phyloP scores from a whole-genome alignment of 495 filamentous ascomycete genomes.

The Oidiodendron maius region DNA sequence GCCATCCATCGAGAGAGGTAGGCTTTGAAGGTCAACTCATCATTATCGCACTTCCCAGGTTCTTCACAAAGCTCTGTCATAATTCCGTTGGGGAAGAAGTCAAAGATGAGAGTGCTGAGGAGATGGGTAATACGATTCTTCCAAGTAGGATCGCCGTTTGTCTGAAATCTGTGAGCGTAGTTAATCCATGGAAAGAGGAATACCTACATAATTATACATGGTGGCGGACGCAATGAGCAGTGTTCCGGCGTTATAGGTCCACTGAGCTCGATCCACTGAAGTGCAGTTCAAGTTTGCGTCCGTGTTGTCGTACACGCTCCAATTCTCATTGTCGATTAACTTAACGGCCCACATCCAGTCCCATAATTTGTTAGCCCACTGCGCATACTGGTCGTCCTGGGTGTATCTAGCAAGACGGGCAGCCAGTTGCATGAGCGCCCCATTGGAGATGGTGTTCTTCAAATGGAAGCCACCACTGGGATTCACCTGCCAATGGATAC shows the following conservation, averaged over 20 bases:
- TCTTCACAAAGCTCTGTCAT: conserved; percentile 68
- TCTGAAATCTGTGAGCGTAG: conserved; percentile 21
- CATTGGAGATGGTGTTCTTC: conserved; percentile 71
- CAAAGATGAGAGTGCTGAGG: conserved; percentile 39
- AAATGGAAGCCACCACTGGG: conserved; percentile 66
- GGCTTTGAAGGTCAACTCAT: conserved; percentile 76
- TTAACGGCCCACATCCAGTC: conserved; percentile 60
- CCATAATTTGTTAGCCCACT: conserved; percentile 64
- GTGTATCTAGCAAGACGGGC: conserved; percentile 71
- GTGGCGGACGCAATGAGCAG: conserved; percentile 58
- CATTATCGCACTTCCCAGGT: conserved; percentile 45
- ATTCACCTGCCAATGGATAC: conserved; percentile 55
- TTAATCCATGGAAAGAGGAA: conserved; percentile 37
- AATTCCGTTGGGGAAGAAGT: conserved; percentile 49
- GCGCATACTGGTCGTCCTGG: conserved; percentile 65
- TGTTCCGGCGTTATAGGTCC: conserved; percentile 61
- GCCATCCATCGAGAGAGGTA: conserved; percentile 74
- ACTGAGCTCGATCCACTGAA: conserved; percentile 48
- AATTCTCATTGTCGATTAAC: conserved; percentile 52
- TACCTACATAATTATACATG: conserved; percentile 79
- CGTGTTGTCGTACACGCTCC: conserved; percentile 60
- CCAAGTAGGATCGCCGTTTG: conserved; percentile 27
- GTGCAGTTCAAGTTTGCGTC: conserved; percentile 53
- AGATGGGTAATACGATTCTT: conserved; percentile 29
- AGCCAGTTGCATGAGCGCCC: conserved; percentile 73